Evolutionary conservation across 202 grass and related monocot genomes (phyloP), one percentile per base, ranked within the genome.

Genomic region (Bolboschoenoplectus hybrid): DNA sequence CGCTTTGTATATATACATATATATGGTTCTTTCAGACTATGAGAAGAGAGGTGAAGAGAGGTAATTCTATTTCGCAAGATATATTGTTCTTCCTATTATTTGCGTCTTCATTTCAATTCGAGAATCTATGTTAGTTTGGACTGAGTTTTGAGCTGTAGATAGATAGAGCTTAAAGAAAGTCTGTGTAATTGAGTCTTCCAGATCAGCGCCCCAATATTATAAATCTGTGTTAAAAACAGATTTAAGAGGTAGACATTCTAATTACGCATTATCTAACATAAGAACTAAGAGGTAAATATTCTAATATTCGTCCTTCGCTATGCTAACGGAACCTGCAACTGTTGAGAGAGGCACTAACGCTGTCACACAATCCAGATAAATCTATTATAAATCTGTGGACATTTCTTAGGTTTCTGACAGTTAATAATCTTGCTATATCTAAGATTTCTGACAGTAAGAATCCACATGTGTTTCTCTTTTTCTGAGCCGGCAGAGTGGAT

Each of bases 271-370:
- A 67, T 38, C 34, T 38, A 69, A 41, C 1, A 14, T 40, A 36
- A 35, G 26, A 26, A 26, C 26, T 26, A 26, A 26, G 8, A 32
- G 63, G 26, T 12, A 69, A 2, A 41, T 6, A 17, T 13, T 69
- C 13, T 41, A 43, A 43, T 40, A 16, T 41, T 69, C 39, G 12
- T 17, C 39, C 35, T 69, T 69, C 17, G 14, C 39, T 40, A 6
- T 69, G 66, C 39, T 17, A 70, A 70, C 44, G 67, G 67, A 43
- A 44, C n/a, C 67, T 41, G 40, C n/a, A 71, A 46, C 2, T 71
- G 17, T 16, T 41, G 14, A 45, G 40, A 19, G 9, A 19, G 67
- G 67, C 16, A 8, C 17, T 45, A 71, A 45, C n/a, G 16, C 40
- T 44, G 67, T 44, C 67, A 70, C 38, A 40, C 67, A 17, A 70